phyloP scores from a whole-genome alignment of 805 yeast genomes.

The Starmerella gropengiesseri region DNA sequence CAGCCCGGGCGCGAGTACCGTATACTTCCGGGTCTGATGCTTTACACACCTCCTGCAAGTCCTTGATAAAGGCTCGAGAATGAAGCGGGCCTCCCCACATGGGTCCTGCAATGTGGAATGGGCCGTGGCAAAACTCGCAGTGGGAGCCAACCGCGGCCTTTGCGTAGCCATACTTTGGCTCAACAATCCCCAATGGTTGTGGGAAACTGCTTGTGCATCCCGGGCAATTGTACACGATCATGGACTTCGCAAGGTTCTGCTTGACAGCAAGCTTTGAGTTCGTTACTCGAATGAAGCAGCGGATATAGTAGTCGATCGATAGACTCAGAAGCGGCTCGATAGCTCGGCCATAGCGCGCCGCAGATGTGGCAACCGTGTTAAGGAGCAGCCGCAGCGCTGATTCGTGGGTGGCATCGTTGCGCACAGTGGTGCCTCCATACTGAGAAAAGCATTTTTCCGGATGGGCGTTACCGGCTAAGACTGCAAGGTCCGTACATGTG shows the following conservation, averaged over 20 bases:
- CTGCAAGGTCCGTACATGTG: slow-evolving; percentile 94
- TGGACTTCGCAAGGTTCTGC: slow-evolving; percentile 61
- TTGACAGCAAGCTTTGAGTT: slow-evolving; percentile 77
- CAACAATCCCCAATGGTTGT: slow-evolving; percentile 64
- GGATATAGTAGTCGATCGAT: slow-evolving; percentile 84
- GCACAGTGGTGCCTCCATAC: slow-evolving; percentile 85
- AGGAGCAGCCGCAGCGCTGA: slow-evolving; percentile 80
- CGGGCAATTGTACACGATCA: slow-evolving; percentile 70
- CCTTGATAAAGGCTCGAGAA: slow-evolving; percentile 52
- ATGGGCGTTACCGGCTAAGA: slow-evolving; percentile 88
- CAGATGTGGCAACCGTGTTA: slow-evolving; percentile 62
- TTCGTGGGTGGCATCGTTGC: slow-evolving; percentile 84
- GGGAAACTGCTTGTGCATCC: slow-evolving; percentile 68
- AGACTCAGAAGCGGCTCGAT: slow-evolving; percentile 79
- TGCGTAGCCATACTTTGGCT: slow-evolving; percentile 49
- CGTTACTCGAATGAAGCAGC: slow-evolving; percentile 69
- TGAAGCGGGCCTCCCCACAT: slow-evolving; percentile 88
- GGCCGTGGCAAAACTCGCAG: slow-evolving; percentile 61
- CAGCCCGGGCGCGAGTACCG: slow-evolving; percentile 71
- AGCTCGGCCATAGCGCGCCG: slow-evolving; percentile 78
- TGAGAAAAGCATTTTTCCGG: slow-evolving; percentile 94
- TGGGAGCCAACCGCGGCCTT: slow-evolving; percentile 50
- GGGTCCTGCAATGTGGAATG: slow-evolving; percentile 82
- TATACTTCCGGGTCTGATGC: slow-evolving; percentile 46
- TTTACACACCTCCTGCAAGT: slow-evolving; percentile 46